Evolutionary conservation across 768 basidiomycete genomes (phyloP), one percentile per base, ranked within the genome.

Genomic region (Collybia sp.): DNA sequence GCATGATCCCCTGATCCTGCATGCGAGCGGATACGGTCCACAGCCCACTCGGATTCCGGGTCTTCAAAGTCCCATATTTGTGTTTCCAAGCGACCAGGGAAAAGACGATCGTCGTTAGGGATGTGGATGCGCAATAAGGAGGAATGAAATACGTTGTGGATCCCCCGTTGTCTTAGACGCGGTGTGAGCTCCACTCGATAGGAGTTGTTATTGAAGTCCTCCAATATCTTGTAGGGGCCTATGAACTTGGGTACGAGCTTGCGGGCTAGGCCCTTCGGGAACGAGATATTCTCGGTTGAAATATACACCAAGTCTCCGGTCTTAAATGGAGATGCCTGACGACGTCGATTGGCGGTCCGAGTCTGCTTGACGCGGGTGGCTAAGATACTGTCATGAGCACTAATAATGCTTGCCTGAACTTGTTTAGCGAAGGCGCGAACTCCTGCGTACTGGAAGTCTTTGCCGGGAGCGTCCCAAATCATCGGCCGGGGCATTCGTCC

Each of bases 181-280:
- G 46, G 0, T 41, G 57, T n/a, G 34, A 58, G 16, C 46, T 56
- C 16, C n/a, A 50, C 1, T 33, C 49, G 1, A 47, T 25, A 37
- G n/a, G 39, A 3, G 16, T 44, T 39, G 50, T 35, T 53, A 15
- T 42, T 47, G 25, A 2, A 51, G 38, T 30, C 36, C 20, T 47
- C 20, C 8, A 42, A 13, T 10, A 71, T 46, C 2, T 5, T 15
- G 39, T 59, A 61, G 0, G 53, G 60, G 0, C 61, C 48, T 35
- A 69, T 53, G 18, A 35, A 65, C 0, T 55, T 50, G 0, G 60
- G 61, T 46, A 70, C 58, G 39, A 68, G 65, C 38, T 71, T 70
- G 0, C 64, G 58, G 0, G 63, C 60, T 0, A 52, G 54, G 9
- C 53, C 50, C 8, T 55, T 55, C 17, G 36, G 52, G 47, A 47